Evolutionary conservation across 2,329 filamentous ascomycete genomes (phyloP), one percentile per base, ranked within the genome.

Genomic region (Chaetomium globosum): DNA sequence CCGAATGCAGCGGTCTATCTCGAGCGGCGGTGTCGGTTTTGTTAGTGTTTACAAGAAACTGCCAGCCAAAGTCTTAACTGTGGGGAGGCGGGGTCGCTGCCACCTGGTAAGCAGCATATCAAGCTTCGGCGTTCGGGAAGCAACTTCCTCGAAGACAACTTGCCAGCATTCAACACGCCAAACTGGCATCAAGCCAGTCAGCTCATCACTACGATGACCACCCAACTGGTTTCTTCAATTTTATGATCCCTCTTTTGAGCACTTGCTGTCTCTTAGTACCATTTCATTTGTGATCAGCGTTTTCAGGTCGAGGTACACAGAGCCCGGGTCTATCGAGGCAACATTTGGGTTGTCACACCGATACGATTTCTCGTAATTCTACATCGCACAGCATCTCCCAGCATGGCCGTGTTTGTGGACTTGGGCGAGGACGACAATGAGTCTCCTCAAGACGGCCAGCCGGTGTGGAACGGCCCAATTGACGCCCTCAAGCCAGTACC

Each of bases 331-430:
- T 2, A 43, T 43, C 39, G 39, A 43, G 39, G 16, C 39, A n/a
- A 43, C 39, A 28, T 43, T 31, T 48, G 9, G 6, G 13, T 30
- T 30, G 23, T 61, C 39, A 23, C 39, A 39, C 54, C 19, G n/a
- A 36, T 23, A 49, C 31, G 33, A 12, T 21, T 10, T 7, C 21
- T 39, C 28, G 30, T 21, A 19, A 33, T 30, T 21, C 26, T 28
- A 30, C 39, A 61, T 64, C 59, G 51, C 36, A 52, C 60, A 12
- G 33, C 39, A 53, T 63, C 4, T 16, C 10, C 21, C 33, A 67
- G 5, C 49, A 76, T 77, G 75, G 75, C 74, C 16, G 67, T 75
- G 10, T 75, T 77, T 70, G 72, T 77, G 36, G 74, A 77, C 55
- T 67, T 75, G 49, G 73, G 71, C 31, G 73, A 74, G 54, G 74